These are phyloP conservation scores for Phytophthora ramorum DNA, from an alignment of 352 stramenopile species.

Conservation along the genomic window DNA sequence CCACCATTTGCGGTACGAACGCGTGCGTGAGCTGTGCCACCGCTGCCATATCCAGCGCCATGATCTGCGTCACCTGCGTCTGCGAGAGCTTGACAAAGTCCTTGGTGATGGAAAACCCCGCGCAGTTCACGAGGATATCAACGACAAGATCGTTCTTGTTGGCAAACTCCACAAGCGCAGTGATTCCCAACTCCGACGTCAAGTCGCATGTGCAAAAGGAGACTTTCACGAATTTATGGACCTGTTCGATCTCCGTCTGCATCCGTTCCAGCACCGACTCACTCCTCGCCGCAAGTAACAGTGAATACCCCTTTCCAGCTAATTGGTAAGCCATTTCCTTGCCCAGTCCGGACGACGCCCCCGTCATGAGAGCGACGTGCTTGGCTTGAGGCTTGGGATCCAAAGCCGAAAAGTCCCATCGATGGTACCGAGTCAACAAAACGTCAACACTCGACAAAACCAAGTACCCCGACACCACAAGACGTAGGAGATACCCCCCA, in stretches of 20 bases:
- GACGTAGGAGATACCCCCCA: conserved; percentile 29
- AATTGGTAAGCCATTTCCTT: conserved; percentile 72
- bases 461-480: conserved; percentile 45
- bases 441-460: conserved; percentile 43
- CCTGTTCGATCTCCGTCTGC: conserved; percentile 58
- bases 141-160: conserved; percentile 55
- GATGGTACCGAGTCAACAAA: conserved; percentile 55
- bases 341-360: conserved; percentile 72
- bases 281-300: conserved; percentile 64
- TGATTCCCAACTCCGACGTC: conserved; percentile 41
- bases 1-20: conserved; percentile 74
- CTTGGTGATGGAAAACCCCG: conserved; percentile 47
- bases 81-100: conserved; percentile 44
- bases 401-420: conserved; percentile 47
- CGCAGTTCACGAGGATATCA: conserved; percentile 86
- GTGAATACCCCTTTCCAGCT: conserved; percentile 62
- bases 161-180: conserved; percentile 45
- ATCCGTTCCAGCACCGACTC: conserved; percentile 58
- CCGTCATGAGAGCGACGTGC: conserved; percentile 62
- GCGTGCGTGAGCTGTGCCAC: conserved; percentile 58
- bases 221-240: conserved; percentile 44
- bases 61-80: conserved; percentile 51
- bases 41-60: conserved; percentile 66
- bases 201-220: conserved; percentile 56
- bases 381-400: conserved; percentile 25